phyloP scores from a whole-genome alignment of 1,284 basidiomycete genomes.

The Rhodotorula sp. region DNA sequence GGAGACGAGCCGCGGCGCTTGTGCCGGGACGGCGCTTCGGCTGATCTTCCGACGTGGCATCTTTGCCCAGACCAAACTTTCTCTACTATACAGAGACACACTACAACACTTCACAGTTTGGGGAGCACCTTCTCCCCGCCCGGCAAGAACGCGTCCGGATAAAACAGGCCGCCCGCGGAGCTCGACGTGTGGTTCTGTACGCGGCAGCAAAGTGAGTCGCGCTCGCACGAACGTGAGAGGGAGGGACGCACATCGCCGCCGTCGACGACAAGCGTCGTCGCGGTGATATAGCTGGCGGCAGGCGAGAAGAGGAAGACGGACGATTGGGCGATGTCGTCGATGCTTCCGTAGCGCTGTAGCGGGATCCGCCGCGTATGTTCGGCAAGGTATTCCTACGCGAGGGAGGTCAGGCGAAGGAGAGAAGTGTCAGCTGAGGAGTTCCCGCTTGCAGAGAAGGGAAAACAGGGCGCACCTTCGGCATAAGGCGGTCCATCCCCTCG shows the following conservation, averaged over 20 bases:
- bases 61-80: neutral
- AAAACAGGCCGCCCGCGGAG: neutral
- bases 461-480: conserved; percentile 55
- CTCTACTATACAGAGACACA: too few relatives aligned
- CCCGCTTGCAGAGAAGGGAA: too few relatives aligned
- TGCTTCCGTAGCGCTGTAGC: conserved; percentile 63
- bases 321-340: conserved; percentile 76
- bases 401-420: neutral
- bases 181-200: conserved; percentile 7
- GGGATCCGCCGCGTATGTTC: conserved; percentile 53
- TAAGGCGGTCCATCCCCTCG: conserved; percentile 75
- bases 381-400: conserved; percentile 12
- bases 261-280: conserved; percentile 43
- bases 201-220: neutral
- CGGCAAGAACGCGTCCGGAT: neutral
- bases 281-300: conserved; percentile 64
- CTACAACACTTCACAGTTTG: neutral
- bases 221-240: neutral
- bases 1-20: neutral
- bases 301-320: conserved; percentile 85
- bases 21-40: neutral
- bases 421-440: too few relatives aligned
- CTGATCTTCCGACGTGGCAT: neutral
- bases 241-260: conserved; percentile 33
- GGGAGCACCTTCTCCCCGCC: neutral